phyloP scores from a whole-genome alignment of 495 filamentous ascomycete species.

The Baudoinia panamericana region DNA sequence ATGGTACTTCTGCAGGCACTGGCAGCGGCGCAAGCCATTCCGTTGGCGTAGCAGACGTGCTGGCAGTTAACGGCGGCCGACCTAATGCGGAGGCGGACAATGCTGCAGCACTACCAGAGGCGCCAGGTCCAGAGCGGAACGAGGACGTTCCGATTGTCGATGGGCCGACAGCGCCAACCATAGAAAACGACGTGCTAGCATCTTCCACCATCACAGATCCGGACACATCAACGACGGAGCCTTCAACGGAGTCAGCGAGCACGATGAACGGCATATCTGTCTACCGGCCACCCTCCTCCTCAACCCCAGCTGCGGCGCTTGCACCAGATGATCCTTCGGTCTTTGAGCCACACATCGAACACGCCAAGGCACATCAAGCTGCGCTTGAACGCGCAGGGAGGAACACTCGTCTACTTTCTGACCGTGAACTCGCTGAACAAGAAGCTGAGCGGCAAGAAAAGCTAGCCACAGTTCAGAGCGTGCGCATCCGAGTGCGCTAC shows the following conservation, averaged over 20 bases:
- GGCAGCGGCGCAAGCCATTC: constrained; percentile 5
- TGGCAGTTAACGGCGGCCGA: not conserved
- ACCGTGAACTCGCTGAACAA: constrained; percentile 49
- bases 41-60: constrained; percentile 1
- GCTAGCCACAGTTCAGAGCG: constrained; percentile 49
- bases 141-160: constrained; percentile 2
- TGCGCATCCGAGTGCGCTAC: constrained; percentile 71
- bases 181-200: constrained; percentile 17
- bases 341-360: constrained; percentile 71
- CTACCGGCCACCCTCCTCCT: constrained; percentile 57
- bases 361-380: constrained; percentile 69
- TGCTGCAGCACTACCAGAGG: constrained; percentile 3
- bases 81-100: constrained; percentile 5
- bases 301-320: constrained; percentile 62
- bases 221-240: no score
- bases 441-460: constrained; percentile 45
- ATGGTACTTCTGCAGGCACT: constrained; percentile 7
- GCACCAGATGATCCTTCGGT: constrained; percentile 53
- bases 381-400: constrained; percentile 48
- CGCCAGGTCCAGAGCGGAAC: constrained; percentile 1
- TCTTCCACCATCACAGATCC: no score
- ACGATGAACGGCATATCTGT: constrained; percentile 43
- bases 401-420: constrained; percentile 57
- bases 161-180: constrained; percentile 13
- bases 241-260: constrained; percentile 10